Evolutionary conservation across 768 basidiomycete species (phyloP).

Genomic region (Asterophora lycoperdoides): DNA sequence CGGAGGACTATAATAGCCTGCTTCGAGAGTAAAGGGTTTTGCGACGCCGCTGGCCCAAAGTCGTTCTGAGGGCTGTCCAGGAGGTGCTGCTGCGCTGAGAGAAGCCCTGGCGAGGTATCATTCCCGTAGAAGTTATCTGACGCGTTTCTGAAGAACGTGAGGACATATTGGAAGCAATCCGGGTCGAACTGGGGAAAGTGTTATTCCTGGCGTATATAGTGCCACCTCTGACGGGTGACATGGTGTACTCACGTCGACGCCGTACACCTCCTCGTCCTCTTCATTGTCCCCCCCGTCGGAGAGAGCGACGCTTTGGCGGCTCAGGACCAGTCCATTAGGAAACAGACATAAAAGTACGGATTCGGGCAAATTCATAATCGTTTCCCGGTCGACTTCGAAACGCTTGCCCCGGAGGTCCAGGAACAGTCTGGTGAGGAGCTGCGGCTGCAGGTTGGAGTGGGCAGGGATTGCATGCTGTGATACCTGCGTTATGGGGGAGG

Average conservation of each 20-base stretch:
- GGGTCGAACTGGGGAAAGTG: conserved; percentile 78
- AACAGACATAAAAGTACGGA: conserved; percentile 94
- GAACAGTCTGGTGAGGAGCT: conserved; percentile 81
- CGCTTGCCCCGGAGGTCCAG: conserved; percentile 89
- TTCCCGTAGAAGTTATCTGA: conserved; percentile 93
- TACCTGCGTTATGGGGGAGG: conserved; percentile 54
- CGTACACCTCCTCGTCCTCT: conserved; percentile 92
- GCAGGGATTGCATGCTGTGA: conserved; percentile 61
- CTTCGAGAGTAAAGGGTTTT: conserved; percentile 91
- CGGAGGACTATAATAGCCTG: conserved; percentile 98
- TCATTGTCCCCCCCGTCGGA: conserved; percentile 71
- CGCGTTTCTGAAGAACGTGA: conserved; percentile 86
- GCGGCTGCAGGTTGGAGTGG: conserved; percentile 74
- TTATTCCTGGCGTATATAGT: conserved; percentile 3
- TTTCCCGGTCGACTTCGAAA: conserved; percentile 95
- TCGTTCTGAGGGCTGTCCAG: conserved; percentile 61
- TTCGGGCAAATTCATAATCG: conserved; percentile 97
- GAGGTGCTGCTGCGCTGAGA: conserved; percentile 75
- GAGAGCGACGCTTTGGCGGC: conserved; percentile 74
- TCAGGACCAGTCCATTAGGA: conserved; percentile 93
- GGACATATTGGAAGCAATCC: conserved; percentile 90
- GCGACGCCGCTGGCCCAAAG: conserved; percentile 59
- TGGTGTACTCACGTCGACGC: conserved; percentile 78
- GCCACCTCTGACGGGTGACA: conserved; percentile 1
- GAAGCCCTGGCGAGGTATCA: conserved; percentile 62